Evolutionary conservation across 306 rosid genomes (phyloP), one percentile per base, ranked within the genome.

Genomic region (Alnus glutinosa): DNA sequence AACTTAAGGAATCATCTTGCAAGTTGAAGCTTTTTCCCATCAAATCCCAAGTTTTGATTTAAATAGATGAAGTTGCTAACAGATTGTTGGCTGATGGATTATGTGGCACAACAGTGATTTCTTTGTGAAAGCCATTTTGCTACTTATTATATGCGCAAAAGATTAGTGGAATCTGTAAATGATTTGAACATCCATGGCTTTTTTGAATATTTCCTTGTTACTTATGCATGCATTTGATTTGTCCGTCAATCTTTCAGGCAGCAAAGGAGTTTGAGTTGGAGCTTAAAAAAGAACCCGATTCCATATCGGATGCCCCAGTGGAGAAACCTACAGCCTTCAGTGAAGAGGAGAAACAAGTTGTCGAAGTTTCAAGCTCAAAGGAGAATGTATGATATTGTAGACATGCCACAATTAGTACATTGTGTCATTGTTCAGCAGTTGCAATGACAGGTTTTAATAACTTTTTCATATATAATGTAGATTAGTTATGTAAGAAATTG

Each of bases 241-340:
- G 34, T 79, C 59, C 79, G 73, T 83, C 23, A 70, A 79, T 81
- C 39, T 82, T 83, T 39, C 87, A 95, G 99, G 99, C 99, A 4
- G 99, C 99, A 12, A 95, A 93, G 87, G 99, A 95, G 87, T 95
- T 95, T 57, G 99, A 95, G 76, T 83, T 96, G 0, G 99, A 95
- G 90, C 83, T 95, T 71, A 95, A 90, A 82, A 89, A 82, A 75
- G 95, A 90, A 71, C 96, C 98, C 1, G 94, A 84, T 49, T 66
- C 90, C 42, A 52, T 2, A 0, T 68, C 32, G 68, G 98, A 77
- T 76, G 79, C 73, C 9, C 73, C 88, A 4, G 77, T 82, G 28
- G 93, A 88, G 30, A 85, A 89, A 80, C 76, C 93, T 44, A 59
- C 77, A 59, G 79, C 87, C 2, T 71, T 36, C 49, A 86, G 55